Evolutionary conservation across 345 rosid genomes (phyloP).

Genomic region (Isatis tinctoria): DNA sequence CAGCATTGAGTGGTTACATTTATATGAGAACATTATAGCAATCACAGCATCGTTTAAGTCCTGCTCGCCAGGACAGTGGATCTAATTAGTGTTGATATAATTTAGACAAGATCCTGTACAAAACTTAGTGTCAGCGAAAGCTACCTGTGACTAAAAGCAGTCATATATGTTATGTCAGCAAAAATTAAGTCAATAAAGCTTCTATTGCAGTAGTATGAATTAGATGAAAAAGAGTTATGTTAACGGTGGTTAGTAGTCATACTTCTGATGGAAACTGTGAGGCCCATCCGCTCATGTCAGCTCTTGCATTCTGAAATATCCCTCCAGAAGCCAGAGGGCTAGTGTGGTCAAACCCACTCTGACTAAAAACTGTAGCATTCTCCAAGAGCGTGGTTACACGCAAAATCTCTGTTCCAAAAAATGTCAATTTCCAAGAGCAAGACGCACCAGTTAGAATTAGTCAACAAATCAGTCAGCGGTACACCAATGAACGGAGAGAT

Average conservation of each 20-base stretch:
- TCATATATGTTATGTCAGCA: constrained; percentile 56
- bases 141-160: constrained; percentile 45
- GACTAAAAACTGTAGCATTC: constrained; percentile 99
- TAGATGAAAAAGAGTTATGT: constrained; percentile 81
- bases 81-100: constrained; percentile 19
- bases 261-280: constrained; percentile 98
- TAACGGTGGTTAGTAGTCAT: constrained; percentile 88
- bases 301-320: constrained; percentile 89
- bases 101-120: neutral
- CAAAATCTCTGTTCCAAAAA: constrained; percentile 95
- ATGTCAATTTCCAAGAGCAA: constrained; percentile 96
- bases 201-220: constrained; percentile 45
- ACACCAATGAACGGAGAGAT: constrained; percentile 52
- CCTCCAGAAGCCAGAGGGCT: constrained; percentile 93
- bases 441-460: constrained; percentile 90
- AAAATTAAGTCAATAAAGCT: constrained; percentile 46
- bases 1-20: neutral
- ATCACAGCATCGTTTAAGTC: neutral
- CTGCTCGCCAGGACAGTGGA: neutral
- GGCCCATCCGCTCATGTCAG: constrained; percentile 86
- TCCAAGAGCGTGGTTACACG: constrained; percentile 98
- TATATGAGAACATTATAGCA: neutral
- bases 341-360: constrained; percentile 94
- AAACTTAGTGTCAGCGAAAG: constrained; percentile 36
- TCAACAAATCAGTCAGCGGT: constrained; percentile 60